phyloP scores from a whole-genome alignment of 2,329 filamentous ascomycete species.

The Nigrograna mackinnonii region DNA sequence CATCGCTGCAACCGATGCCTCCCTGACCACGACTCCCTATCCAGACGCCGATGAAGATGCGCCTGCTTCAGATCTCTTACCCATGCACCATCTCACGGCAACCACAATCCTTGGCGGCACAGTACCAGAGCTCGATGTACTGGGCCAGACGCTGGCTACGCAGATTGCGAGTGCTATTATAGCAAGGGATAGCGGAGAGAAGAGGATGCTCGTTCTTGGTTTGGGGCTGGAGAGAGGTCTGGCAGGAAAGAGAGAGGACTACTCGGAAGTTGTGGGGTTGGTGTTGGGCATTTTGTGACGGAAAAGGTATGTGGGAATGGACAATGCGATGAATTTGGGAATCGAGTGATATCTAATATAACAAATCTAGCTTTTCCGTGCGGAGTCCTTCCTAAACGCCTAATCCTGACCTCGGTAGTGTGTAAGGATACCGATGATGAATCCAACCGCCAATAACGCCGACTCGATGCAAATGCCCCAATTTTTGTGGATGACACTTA shows the following conservation, averaged over 20 bases:
- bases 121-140: conserved; percentile 74
- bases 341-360: too few relatives aligned
- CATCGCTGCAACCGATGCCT: conserved; percentile 68
- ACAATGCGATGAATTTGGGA: too few relatives aligned
- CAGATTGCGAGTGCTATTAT: conserved; percentile 84
- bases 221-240: conserved; percentile 58
- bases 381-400: too few relatives aligned
- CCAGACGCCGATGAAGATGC: conserved; percentile 50
- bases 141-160: conserved; percentile 86
- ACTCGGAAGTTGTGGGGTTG: conserved; percentile 48
- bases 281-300: conserved; percentile 41
- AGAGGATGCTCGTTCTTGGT: conserved; percentile 61
- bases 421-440: too few relatives aligned
- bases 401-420: too few relatives aligned
- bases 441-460: too few relatives aligned
- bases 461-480: too few relatives aligned
- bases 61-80: conserved; percentile 59
- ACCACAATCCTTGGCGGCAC: conserved; percentile 86
- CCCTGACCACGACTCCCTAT: conserved; percentile 50
- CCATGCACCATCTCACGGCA: conserved; percentile 80
- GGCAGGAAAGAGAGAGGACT: conserved; percentile 49
- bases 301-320: too few relatives aligned
- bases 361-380: too few relatives aligned
- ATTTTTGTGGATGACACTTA: too few relatives aligned
- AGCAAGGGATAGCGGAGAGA: conserved; percentile 68